These are phyloP conservation scores for Vitis hybrid DNA, from an alignment of 177 flowering plant genomes.

Conservation along the genomic window DNA sequence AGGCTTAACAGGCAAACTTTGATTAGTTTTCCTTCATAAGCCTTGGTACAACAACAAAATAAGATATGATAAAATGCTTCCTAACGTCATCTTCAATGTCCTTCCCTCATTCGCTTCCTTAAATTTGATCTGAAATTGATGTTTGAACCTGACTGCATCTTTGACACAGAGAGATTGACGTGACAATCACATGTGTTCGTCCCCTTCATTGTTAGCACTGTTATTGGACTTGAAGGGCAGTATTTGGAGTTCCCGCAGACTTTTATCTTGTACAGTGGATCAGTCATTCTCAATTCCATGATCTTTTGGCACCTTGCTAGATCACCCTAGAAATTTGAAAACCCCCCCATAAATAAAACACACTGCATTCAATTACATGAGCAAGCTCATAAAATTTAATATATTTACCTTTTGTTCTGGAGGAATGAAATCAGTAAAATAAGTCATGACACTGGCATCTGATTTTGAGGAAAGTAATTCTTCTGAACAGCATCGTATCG, in stretches of 20 bases:
- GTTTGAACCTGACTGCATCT: constrained; percentile 1
- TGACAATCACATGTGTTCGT: constrained; percentile 12
- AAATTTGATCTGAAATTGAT: neutral
- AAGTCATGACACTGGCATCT: constrained; percentile 12
- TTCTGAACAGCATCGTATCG: constrained; percentile 42
- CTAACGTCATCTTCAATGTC: neutral
- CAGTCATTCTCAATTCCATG: constrained; percentile 31
- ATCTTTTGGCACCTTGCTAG: constrained; percentile 36
- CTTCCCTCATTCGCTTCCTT: constrained; percentile 12
- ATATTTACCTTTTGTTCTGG: constrained; percentile 37
- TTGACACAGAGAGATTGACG: constrained; percentile 23
- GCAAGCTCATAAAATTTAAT: neutral
- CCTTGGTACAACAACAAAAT: neutral
- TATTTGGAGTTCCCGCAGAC: constrained; percentile 4
- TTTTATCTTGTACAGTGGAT: constrained; percentile 17
- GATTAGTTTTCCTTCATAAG: neutral
- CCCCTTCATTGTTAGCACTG: constrained; percentile 32
- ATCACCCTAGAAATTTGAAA: constrained; percentile 29
- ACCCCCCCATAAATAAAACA: neutral
- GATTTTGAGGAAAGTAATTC: constrained; percentile 26
- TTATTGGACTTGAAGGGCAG: constrained; percentile 58
- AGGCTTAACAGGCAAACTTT: neutral
- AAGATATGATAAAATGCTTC: no score
- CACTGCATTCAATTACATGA: neutral
- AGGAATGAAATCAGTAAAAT: constrained; percentile 30